Percentiles rank a stretch among this genome's conserved stretches.
Conservation (phyloP, 2,329 filamentous ascomycete species). For the Monilinia polystroma region DNA sequence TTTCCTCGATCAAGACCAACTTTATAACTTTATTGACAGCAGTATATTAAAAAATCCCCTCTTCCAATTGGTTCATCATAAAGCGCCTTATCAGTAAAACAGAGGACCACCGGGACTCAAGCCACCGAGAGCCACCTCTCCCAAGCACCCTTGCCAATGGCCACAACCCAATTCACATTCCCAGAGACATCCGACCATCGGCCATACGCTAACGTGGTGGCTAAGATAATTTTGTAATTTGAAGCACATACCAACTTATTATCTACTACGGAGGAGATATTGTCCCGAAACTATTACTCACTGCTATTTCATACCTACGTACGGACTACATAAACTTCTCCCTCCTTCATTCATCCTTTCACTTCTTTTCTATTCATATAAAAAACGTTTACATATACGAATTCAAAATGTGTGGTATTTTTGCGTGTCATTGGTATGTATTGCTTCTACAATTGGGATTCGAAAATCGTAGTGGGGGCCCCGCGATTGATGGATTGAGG, state of each 20-base stretch:
- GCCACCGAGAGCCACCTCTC: neutral
- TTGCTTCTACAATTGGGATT: conserved; percentile 6
- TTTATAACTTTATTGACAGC: no score
- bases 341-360: neutral
- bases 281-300: conserved; percentile 16
- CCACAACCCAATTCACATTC: no score
- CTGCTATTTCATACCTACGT: neutral
- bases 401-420: conserved; percentile 50
- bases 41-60: no score
- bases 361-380: neutral
- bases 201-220: conserved; percentile 14
- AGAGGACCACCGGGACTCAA: neutral
- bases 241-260: conserved; percentile 13
- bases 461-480: conserved; percentile 23
- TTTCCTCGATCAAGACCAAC: no score
- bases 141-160: conserved; percentile 5
- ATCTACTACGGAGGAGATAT: neutral
- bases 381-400: neutral
- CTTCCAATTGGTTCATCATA: neutral
- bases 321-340: neutral
- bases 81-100: conserved; percentile 8
- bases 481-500: conserved; percentile 42
- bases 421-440: conserved; percentile 70
- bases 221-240: conserved; percentile 2
- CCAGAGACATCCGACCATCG: conserved; percentile 11